Conservation (phyloP, 176 grass and related monocot genomes). For the Paspalum vaginatum region DNA sequence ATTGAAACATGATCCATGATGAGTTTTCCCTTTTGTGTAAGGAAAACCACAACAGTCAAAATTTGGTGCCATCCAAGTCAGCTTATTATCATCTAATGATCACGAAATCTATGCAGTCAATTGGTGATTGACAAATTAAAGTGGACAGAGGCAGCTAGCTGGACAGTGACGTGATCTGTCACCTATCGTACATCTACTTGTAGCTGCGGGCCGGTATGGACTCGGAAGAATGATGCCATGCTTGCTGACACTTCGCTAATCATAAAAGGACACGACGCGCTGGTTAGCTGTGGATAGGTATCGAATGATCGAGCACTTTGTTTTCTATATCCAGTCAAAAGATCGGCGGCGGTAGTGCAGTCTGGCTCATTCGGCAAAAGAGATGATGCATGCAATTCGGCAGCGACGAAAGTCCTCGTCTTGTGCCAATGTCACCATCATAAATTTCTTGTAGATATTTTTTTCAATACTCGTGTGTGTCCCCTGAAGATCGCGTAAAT, state of each 20-base stretch:
- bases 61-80: conserved; percentile 49
- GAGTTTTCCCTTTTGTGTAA: background rate
- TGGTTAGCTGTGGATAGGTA: conserved; percentile 38
- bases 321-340: conserved; percentile 40
- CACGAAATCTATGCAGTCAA: conserved; percentile 13
- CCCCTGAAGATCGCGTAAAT: background rate
- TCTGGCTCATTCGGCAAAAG: conserved; percentile 39
- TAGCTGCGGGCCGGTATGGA: conserved; percentile 22
- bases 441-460: background rate
- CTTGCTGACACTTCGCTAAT: conserved; percentile 8
- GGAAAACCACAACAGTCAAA: conserved; percentile 34
- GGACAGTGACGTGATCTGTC: conserved; percentile 7
- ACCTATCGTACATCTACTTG: background rate
- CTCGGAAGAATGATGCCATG: conserved; percentile 38
- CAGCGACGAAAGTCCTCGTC: background rate
- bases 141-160: background rate
- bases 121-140: conserved; percentile 16
- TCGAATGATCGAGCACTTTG: conserved; percentile 19
- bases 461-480: background rate
- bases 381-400: conserved; percentile 38
- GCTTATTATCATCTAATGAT: conserved; percentile 52
- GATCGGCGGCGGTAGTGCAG: conserved; percentile 40
- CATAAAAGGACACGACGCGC: background rate
- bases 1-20: conserved; percentile 3
- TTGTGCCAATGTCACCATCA: background rate